Conservation (phyloP, 176 grass and related monocot species). For the Otatea glauca region DNA sequence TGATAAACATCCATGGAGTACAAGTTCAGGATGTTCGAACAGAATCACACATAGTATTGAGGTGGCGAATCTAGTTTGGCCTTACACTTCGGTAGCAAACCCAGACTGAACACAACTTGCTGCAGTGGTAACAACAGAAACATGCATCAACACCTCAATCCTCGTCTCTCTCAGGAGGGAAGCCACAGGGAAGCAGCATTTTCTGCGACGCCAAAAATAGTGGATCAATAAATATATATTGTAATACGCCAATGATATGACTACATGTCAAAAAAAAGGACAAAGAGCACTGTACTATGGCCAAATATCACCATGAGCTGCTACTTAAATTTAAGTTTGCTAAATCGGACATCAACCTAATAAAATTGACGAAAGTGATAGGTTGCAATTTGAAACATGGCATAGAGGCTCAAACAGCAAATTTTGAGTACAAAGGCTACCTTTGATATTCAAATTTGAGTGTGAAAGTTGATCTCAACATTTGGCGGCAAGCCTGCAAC, state of each 20-base stretch:
- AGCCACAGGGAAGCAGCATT: slow-evolving; percentile 80
- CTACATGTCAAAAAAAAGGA: no score
- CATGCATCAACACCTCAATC: slow-evolving; percentile 49
- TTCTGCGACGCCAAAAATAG: slow-evolving; percentile 57
- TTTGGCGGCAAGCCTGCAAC: background rate
- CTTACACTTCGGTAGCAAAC: background rate
- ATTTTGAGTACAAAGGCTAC: background rate
- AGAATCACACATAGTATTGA: background rate
- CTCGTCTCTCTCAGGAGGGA: slow-evolving; percentile 78
- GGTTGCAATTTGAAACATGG: background rate
- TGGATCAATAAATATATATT: background rate
- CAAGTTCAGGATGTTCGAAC: background rate
- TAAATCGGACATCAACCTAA: background rate
- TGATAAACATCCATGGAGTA: background rate
- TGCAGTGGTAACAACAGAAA: background rate
- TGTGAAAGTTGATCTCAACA: background rate
- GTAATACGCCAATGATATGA: background rate
- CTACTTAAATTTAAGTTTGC: background rate
- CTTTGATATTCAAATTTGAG: background rate
- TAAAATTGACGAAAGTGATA: background rate
- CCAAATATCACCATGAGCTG: background rate
- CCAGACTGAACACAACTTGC: background rate
- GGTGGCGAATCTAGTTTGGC: background rate
- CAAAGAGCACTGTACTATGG: background rate
- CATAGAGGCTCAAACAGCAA: background rate